phyloP scores from a whole-genome alignment of 2,329 filamentous ascomycete species.

The Basipetospora chlamydospora region DNA sequence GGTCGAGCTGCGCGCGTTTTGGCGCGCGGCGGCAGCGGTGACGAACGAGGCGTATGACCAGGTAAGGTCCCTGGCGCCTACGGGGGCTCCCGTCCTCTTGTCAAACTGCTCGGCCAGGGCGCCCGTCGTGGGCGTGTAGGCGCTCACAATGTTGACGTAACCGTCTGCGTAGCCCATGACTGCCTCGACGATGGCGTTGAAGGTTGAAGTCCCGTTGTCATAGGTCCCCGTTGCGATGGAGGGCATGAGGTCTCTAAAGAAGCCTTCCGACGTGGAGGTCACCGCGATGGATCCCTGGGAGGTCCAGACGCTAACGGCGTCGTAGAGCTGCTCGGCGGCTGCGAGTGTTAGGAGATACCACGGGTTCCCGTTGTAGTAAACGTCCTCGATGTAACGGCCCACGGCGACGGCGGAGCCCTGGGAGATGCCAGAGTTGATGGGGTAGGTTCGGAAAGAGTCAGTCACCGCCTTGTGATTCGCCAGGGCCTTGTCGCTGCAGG shows the following conservation, averaged over 20 bases:
- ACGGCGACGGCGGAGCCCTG: conserved; percentile 45
- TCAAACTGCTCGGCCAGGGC: conserved; percentile 54
- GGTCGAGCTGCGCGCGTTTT: conserved; percentile 36
- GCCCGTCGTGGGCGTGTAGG: conserved; percentile 49
- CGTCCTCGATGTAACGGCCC: conserved; percentile 57
- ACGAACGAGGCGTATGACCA: conserved; percentile 63
- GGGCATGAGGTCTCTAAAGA: conserved; percentile 54
- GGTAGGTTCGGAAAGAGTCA: conserved; percentile 61
- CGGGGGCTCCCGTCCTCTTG: conserved; percentile 32
- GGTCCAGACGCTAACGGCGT: conserved; percentile 60
- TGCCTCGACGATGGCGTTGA: conserved; percentile 39
- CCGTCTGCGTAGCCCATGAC: conserved; percentile 43
- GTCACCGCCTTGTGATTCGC: conserved; percentile 64
- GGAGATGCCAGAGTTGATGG: conserved; percentile 51
- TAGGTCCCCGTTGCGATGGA: conserved; percentile 50
- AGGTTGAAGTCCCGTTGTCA: conserved; percentile 28
- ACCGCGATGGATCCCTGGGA: conserved; percentile 47
- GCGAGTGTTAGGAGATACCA: conserved; percentile 69
- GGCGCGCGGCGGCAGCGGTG: conserved; percentile 43
- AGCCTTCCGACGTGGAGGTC: conserved; percentile 48
- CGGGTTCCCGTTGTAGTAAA: conserved; percentile 65
- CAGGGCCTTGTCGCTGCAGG: conserved; percentile 54
- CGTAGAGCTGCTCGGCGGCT: conserved; percentile 68
- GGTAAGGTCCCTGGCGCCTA: conserved; percentile 53
- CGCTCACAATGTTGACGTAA: conserved; percentile 46